A percentile compares a stretch with the other conserved stretches of the same genome.
These are phyloP conservation scores for Trapa incisa DNA, from an alignment of 345 rosid genomes.

Conservation along the genomic window DNA sequence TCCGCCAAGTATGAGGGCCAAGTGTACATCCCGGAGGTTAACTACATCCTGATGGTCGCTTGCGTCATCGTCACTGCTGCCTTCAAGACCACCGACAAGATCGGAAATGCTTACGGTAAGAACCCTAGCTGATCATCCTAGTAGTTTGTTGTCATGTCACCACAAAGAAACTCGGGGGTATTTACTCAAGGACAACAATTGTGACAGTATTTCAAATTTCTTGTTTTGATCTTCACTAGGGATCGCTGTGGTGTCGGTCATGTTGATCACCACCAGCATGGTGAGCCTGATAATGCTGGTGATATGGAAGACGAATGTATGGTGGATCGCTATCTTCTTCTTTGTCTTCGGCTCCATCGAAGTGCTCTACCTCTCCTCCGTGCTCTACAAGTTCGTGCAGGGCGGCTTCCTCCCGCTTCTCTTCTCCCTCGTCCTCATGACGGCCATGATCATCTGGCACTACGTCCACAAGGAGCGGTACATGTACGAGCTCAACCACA, in stretches of 20 bases:
- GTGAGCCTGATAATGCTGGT: conserved; percentile 54
- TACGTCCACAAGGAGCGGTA: conserved; percentile 39
- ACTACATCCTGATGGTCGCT: conserved; percentile 59
- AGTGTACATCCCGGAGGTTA: conserved; percentile 74
- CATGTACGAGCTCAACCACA: conserved; percentile 43
- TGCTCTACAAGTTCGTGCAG: conserved; percentile 43
- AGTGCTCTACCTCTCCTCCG: conserved; percentile 32
- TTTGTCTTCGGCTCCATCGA: conserved; percentile 27
- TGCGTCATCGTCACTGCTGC: conserved; percentile 40
- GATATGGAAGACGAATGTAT: conserved; percentile 48
- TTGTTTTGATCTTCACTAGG: conserved; percentile 15
- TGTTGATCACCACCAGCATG: conserved; percentile 54
- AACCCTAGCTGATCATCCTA: no score
- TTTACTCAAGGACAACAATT: no score
- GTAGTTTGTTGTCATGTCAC: no score
- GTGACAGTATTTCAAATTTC: no score
- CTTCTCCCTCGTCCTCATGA: conserved; percentile 27
- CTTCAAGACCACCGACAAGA: conserved; percentile 45
- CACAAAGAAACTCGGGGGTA: no score
- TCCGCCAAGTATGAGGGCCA: conserved; percentile 72
- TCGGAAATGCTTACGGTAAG: conserved; percentile 68
- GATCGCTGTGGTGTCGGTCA: conserved; percentile 55
- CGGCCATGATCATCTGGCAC: conserved; percentile 54
- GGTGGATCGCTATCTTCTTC: conserved; percentile 30
- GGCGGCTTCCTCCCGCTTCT: conserved; percentile 56